These are phyloP conservation scores for Hawksworthiomyces lignivorus DNA, from an alignment of 2,329 filamentous ascomycete species.

Conservation along the genomic window DNA sequence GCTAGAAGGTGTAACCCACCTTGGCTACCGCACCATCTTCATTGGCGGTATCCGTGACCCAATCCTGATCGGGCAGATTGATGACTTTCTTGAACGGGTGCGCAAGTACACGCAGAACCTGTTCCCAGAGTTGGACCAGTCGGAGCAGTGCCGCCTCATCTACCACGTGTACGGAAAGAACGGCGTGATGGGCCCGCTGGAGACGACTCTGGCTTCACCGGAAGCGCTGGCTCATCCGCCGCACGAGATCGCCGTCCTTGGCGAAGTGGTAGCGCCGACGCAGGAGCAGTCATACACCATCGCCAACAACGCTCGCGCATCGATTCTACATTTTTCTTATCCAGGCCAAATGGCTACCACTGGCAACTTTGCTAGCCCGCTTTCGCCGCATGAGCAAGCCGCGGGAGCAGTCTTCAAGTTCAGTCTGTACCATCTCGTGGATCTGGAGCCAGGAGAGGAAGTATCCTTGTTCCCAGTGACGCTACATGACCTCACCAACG, in stretches of 20 bases:
- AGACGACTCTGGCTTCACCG: constrained; percentile 8
- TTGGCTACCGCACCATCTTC: constrained; percentile 36
- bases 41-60: constrained; percentile 40
- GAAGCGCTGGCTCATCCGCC: no score
- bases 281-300: constrained; percentile 37
- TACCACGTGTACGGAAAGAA: not conserved
- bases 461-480: no score
- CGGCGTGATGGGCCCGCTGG: constrained; percentile 24
- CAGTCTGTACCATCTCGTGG: constrained; percentile 41
- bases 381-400: constrained; percentile 18
- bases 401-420: constrained; percentile 35
- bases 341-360: constrained; percentile 41
- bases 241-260: constrained; percentile 38
- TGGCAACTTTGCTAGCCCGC: constrained; percentile 37
- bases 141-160: constrained; percentile 7
- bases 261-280: constrained; percentile 35
- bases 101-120: constrained; percentile 19
- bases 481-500: not conserved
- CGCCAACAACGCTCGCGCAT: constrained; percentile 31
- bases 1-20: constrained; percentile 34
- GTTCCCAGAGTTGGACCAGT: constrained; percentile 34
- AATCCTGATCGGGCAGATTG: constrained; percentile 32
- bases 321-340: constrained; percentile 37
- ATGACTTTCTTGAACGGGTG: not conserved
- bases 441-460: constrained; percentile 20